Percentiles rank a stretch among this genome's conserved stretches.
These are phyloP conservation scores for Mycena crocata DNA, from an alignment of 768 basidiomycete species.

Conservation along the genomic window DNA sequence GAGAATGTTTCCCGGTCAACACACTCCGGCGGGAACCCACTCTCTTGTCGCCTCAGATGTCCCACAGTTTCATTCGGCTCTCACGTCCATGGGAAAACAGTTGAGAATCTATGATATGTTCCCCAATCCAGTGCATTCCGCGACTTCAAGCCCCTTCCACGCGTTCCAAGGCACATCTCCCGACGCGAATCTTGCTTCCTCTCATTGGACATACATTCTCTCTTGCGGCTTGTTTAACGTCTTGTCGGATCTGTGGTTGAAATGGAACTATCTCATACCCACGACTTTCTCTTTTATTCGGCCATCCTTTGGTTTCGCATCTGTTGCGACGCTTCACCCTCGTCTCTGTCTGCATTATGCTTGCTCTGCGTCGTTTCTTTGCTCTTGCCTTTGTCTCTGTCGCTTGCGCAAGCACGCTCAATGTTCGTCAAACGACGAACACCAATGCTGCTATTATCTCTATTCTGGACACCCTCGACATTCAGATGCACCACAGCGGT, in stretches of 20 bases:
- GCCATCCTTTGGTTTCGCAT: not conserved
- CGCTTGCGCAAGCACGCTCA: conserved; percentile 44
- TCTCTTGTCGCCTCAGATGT: too few relatives aligned
- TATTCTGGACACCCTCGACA: conserved; percentile 43
- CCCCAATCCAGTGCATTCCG: conserved; percentile 11
- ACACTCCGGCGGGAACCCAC: not conserved
- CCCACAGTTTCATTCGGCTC: conserved; percentile 1
- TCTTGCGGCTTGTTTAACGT: not conserved
- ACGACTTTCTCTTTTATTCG: conserved; percentile 20
- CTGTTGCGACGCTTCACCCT: conserved; percentile 2
- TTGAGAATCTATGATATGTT: conserved; percentile 4
- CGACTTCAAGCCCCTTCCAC: too few relatives aligned
- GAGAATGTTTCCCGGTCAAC: conserved; percentile 13
- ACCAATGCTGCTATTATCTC: conserved; percentile 45
- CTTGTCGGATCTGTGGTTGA: conserved; percentile 6
- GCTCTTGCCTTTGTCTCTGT: conserved; percentile 42
- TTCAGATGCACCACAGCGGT: conserved; percentile 34
- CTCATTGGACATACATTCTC: conserved; percentile 26
- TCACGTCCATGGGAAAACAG: conserved; percentile 19
- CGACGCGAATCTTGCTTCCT: conserved; percentile 10
- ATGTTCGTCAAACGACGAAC: conserved; percentile 45
- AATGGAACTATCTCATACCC: conserved; percentile 24
- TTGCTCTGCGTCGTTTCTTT: conserved; percentile 43
- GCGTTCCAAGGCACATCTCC: not conserved
- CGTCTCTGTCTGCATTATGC: conserved; percentile 37